A percentile compares a stretch with the other conserved stretches of the same genome.
These are phyloP conservation scores for Coemansia sp. DNA, from an alignment of 192 early-diverging fungal genomes.

Conservation along the genomic window DNA sequence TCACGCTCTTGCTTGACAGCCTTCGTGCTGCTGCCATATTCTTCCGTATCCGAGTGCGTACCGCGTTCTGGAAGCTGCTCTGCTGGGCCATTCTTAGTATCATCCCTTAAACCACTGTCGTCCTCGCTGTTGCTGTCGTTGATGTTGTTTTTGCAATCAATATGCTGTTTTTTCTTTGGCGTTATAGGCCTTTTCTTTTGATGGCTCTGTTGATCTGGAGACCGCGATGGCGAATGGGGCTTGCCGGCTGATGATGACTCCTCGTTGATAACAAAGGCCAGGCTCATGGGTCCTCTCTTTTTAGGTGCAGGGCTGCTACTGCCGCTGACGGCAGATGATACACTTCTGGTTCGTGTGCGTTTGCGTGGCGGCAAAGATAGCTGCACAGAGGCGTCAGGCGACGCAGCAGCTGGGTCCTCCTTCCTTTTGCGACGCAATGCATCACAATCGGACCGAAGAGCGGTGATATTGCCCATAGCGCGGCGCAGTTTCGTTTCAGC, in stretches of 20 bases:
- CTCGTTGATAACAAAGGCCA: slow-evolving; percentile 43
- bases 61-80: neutral
- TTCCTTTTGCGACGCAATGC: slow-evolving; percentile 15
- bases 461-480: slow-evolving; percentile 22
- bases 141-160: neutral
- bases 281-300: slow-evolving; percentile 28
- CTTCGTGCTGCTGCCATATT: neutral
- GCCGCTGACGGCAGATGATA: neutral
- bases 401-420: neutral
- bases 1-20: neutral
- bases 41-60: neutral
- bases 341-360: slow-evolving; percentile 15
- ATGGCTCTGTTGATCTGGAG: neutral
- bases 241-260: slow-evolving; percentile 7
- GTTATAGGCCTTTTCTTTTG: neutral
- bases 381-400: neutral
- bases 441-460: slow-evolving; percentile 28
- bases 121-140: neutral
- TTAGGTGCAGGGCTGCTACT: neutral
- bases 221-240: neutral
- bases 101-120: neutral
- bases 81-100: neutral
- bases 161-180: neutral
- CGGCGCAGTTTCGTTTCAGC: slow-evolving; percentile 29
- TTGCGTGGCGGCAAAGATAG: slow-evolving; percentile 18